Evolutionary conservation across 2,329 filamentous ascomycete species (phyloP).

Genomic region (Fusarium buxicola): DNA sequence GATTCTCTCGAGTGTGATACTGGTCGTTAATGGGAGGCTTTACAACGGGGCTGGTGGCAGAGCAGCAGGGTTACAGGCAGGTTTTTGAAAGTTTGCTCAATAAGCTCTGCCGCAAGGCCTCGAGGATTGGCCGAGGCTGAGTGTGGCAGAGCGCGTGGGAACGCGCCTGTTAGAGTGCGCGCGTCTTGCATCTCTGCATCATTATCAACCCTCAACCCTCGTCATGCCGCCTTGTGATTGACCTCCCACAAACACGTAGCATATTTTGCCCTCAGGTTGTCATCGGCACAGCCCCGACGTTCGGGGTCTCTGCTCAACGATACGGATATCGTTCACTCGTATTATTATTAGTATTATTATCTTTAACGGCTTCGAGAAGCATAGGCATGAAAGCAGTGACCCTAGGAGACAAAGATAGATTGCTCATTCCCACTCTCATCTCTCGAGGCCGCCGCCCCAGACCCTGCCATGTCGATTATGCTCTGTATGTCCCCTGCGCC

Average conservation of each 20-base stretch:
- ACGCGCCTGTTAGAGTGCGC: slow-evolving; percentile 28
- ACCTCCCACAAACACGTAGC: slow-evolving; percentile 24
- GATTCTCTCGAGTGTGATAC: background rate
- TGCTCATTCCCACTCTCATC: slow-evolving; percentile 29
- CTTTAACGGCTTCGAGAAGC: slow-evolving; percentile 19
- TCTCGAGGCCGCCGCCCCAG: slow-evolving; percentile 12
- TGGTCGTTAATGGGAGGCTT: slow-evolving; percentile 17
- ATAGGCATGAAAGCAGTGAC: slow-evolving; percentile 26
- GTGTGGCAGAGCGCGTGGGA: slow-evolving; percentile 17
- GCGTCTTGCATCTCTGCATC: slow-evolving; percentile 21
- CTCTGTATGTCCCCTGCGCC: background rate
- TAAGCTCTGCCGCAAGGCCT: slow-evolving; percentile 32
- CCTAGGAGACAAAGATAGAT: slow-evolving; percentile 30
- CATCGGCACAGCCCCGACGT: slow-evolving; percentile 3
- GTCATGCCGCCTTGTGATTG: slow-evolving; percentile 26
- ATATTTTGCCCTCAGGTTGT: background rate
- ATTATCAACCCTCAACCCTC: background rate
- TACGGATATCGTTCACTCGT: slow-evolving; percentile 21
- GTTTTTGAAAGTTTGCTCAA: background rate
- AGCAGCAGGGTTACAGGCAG: background rate
- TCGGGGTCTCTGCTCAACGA: slow-evolving; percentile 17
- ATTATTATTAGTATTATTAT: slow-evolving; percentile 17
- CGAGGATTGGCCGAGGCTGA: slow-evolving; percentile 26
- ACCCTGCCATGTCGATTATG: slow-evolving; percentile 31
- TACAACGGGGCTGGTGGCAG: background rate